phyloP scores from a whole-genome alignment of 2,329 filamentous ascomycete species.

The Hypoxylon rubiginosum region DNA sequence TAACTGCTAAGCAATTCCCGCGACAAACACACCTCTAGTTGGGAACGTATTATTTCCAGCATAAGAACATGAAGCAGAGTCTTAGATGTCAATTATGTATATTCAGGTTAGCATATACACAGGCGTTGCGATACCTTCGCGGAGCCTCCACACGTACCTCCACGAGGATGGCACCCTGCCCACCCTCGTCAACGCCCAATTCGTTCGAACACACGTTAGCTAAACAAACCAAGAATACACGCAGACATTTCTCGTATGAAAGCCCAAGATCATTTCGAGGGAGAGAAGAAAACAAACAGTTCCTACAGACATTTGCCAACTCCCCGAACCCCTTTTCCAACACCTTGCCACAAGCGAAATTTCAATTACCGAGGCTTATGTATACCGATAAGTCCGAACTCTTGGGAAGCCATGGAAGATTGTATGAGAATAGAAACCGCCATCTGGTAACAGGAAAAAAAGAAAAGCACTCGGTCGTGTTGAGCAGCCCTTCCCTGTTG shows the following conservation, averaged over 20 bases:
- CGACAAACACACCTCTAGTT: constrained; percentile 27
- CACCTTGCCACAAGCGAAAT: background rate
- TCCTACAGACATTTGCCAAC: constrained; percentile 7
- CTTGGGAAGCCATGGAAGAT: background rate
- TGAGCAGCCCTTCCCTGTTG: background rate
- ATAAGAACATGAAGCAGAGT: constrained; percentile 8
- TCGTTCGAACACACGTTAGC: constrained; percentile 15
- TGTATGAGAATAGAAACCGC: constrained; percentile 1
- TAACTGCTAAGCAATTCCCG: constrained; percentile 26
- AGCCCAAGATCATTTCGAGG: constrained; percentile 6
- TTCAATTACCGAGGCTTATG: constrained; percentile 11
- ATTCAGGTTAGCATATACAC: constrained; percentile 18
- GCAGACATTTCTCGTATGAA: constrained; percentile 20
- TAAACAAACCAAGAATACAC: constrained; percentile 18
- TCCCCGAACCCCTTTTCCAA: constrained; percentile 4
- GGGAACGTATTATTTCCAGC: constrained; percentile 12
- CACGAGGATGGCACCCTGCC: constrained; percentile 15
- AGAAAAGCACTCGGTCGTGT: constrained; percentile 1
- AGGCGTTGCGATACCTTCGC: background rate
- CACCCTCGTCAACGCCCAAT: constrained; percentile 1
- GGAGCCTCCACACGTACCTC: constrained; percentile 7
- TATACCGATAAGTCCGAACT: background rate
- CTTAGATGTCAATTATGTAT: background rate
- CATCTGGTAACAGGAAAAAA: constrained; percentile 2
- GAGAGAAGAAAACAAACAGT: constrained; percentile 4